Evolutionary conservation across 208 protist species (phyloP).

Genomic region (Trypanosoma avium): DNA sequence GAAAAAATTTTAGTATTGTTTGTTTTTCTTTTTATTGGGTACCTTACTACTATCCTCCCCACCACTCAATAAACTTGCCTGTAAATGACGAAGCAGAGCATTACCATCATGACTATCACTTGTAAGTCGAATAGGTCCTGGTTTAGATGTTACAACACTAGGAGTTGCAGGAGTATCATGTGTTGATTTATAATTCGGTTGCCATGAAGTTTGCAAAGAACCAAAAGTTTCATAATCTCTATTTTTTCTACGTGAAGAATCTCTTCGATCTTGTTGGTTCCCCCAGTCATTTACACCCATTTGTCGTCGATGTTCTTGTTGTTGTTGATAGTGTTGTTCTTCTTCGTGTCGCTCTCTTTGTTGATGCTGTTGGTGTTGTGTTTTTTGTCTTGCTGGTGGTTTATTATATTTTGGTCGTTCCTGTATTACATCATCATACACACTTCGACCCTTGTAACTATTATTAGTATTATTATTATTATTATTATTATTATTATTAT

Average conservation of each 20-base stretch:
- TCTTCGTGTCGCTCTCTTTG: conserved; percentile 13
- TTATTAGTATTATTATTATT: no score
- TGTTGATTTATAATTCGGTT: neutral
- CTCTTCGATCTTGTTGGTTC: neutral
- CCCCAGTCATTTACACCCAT: neutral
- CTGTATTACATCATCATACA: conserved; percentile 1
- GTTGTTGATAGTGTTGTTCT: conserved; percentile 2
- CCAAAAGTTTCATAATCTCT: neutral
- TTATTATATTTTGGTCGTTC: conserved; percentile 10
- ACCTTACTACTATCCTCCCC: neutral
- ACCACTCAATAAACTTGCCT: conserved; percentile 9
- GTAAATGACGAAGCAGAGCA: conserved; percentile 29
- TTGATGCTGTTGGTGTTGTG: conserved; percentile 21
- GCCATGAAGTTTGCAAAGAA: neutral
- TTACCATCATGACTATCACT: conserved; percentile 21
- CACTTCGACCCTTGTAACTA: neutral
- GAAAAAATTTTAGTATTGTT: neutral
- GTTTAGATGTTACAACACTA: neutral
- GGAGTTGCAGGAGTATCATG: neutral
- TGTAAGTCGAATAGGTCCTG: conserved; percentile 19
- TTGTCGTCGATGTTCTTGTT: conserved; percentile 2
- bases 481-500: no score
- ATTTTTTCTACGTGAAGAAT: neutral
- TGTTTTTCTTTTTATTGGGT: conserved; percentile 13
- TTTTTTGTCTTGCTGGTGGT: conserved; percentile 16